Percentiles rank a stretch among this genome's conserved stretches.
These are phyloP conservation scores for Rhynchosporium graminicola DNA, from an alignment of 2,329 filamentous ascomycete species.

Conservation along the genomic window DNA sequence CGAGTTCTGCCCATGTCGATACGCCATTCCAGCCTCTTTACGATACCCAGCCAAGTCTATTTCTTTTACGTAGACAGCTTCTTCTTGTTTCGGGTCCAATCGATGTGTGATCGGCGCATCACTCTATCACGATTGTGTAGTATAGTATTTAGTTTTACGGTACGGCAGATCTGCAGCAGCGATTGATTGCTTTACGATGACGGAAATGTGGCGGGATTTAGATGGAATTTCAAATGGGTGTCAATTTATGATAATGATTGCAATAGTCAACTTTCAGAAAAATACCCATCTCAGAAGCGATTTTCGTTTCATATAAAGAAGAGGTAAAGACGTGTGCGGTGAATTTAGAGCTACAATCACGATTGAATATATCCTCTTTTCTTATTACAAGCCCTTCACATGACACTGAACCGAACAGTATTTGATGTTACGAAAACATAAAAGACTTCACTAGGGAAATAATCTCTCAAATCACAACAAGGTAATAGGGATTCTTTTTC, in stretches of 20 bases:
- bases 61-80: not conserved
- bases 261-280: not conserved
- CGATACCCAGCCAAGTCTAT: constrained; percentile 3
- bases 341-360: too few species aligned
- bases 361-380: too few species aligned
- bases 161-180: not conserved
- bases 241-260: not conserved
- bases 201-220: not conserved
- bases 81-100: not conserved
- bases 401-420: too few species aligned
- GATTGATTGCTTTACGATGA: not conserved
- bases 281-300: not conserved
- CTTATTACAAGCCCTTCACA: too few species aligned
- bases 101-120: constrained; percentile 2
- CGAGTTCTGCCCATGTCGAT: not conserved
- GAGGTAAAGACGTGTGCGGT: not conserved
- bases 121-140: not conserved
- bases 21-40: not conserved
- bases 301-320: not conserved
- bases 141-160: not conserved
- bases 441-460: too few species aligned
- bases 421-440: too few species aligned
- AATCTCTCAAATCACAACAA: too few species aligned
- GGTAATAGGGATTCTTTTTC: too few species aligned
- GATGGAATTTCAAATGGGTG: not conserved